phyloP scores from a whole-genome alignment of 148 eudicot species.

The Amaranthus hypochondriacus region DNA sequence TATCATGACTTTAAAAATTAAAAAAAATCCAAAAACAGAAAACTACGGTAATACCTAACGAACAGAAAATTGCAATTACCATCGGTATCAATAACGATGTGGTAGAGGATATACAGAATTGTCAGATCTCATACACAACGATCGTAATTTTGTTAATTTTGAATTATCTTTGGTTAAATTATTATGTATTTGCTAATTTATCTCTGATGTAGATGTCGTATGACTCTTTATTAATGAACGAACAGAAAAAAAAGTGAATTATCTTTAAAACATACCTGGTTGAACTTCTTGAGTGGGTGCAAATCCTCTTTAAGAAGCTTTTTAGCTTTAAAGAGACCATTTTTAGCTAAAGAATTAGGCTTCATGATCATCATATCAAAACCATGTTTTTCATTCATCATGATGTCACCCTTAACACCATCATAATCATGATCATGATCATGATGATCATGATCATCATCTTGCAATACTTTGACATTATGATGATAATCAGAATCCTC shows the following conservation, averaged over 20 bases:
- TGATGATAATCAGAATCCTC: constrained; percentile 33
- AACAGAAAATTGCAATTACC: too few species aligned
- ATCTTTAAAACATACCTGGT: constrained; percentile 37
- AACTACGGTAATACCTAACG: too few species aligned
- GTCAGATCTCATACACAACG: too few species aligned
- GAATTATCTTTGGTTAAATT: too few species aligned
- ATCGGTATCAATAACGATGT: too few species aligned
- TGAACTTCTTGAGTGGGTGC: constrained; percentile 46
- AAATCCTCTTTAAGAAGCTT: constrained; percentile 38
- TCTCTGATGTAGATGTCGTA: too few species aligned
- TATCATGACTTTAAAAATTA: too few species aligned
- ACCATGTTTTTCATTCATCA: not conserved
- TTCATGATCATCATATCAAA: constrained; percentile 6
- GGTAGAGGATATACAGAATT: too few species aligned
- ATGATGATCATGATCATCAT: not conserved
- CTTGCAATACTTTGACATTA: constrained; percentile 3
- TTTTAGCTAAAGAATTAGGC: constrained; percentile 20
- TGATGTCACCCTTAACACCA: not conserved
- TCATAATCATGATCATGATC: not conserved
- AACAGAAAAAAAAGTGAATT: not conserved
- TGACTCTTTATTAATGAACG: too few species aligned
- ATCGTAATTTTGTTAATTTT: too few species aligned
- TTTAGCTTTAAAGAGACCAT: constrained; percentile 37
- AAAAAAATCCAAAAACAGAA: too few species aligned
- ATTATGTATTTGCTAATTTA: too few species aligned